These are phyloP conservation scores for Chlamydomonas sp. DNA, from an alignment of 139 green algal species.

Conservation along the genomic window DNA sequence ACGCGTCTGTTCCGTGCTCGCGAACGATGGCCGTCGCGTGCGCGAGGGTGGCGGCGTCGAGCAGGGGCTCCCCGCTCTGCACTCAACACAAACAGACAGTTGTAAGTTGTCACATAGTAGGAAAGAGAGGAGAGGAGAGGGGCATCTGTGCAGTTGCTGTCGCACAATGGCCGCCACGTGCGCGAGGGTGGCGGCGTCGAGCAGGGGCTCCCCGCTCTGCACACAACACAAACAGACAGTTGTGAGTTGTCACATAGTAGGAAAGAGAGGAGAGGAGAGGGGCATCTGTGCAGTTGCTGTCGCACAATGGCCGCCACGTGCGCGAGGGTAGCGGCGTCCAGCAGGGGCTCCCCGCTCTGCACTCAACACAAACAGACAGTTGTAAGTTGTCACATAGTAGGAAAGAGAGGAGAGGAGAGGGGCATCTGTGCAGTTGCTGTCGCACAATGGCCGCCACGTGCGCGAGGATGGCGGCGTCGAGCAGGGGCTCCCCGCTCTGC, in stretches of 20 bases:
- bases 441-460: conserved; percentile 72
- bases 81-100: no score
- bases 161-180: conserved; percentile 72
- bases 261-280: no score
- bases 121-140: no score
- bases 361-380: no score
- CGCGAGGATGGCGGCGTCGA: conserved; percentile 81
- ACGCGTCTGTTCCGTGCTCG: conserved; percentile 77
- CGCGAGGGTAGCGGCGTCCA: conserved; percentile 82
- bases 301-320: conserved; percentile 72
- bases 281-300: no score
- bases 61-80: conserved; percentile 83
- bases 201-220: conserved; percentile 81
- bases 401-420: no score
- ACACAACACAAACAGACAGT: no score
- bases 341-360: conserved; percentile 81
- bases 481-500: conserved; percentile 81
- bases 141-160: no score
- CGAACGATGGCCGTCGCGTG: conserved; percentile 72
- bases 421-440: no score
- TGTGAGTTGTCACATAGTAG: no score
- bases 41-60: conserved; percentile 80
- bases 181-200: conserved; percentile 82
- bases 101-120: no score
- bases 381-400: no score